Evolutionary conservation across 2,329 filamentous ascomycete genomes (phyloP).

Genomic region (Aureobasidium sp.): DNA sequence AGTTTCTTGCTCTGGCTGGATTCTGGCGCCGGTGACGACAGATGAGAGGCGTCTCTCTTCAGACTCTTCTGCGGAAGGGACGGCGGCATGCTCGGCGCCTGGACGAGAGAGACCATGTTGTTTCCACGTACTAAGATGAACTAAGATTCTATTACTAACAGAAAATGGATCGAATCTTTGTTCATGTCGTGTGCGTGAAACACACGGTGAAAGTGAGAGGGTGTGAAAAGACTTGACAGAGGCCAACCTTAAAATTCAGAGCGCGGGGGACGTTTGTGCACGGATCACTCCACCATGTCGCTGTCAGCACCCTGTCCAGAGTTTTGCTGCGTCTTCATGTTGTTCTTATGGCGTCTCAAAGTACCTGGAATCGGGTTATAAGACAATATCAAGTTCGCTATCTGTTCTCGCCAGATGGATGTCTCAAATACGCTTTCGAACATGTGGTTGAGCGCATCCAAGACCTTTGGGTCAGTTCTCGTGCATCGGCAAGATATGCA

Average conservation of each 20-base stretch:
- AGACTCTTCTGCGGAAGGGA: conserved; percentile 27
- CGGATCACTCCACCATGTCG: neutral
- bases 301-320: neutral
- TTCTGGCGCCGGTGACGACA: conserved; percentile 29
- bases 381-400: no score
- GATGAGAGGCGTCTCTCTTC: conserved; percentile 32
- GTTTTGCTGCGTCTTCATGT: neutral
- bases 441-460: no score
- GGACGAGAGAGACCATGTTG: conserved; percentile 30
- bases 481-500: no score
- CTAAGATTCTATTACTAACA: conserved; percentile 11
- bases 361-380: no score
- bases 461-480: no score
- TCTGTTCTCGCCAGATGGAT: no score
- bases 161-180: neutral
- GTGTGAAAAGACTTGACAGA: conserved; percentile 6
- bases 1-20: conserved; percentile 37
- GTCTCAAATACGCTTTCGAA: no score
- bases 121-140: neutral
- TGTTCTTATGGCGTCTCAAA: no score
- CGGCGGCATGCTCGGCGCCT: conserved; percentile 26
- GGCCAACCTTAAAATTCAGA: conserved; percentile 1
- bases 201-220: neutral
- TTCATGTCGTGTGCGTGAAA: conserved; percentile 15
- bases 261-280: neutral